phyloP scores from a whole-genome alignment of 768 basidiomycete species.

The Mrakia frigida region DNA sequence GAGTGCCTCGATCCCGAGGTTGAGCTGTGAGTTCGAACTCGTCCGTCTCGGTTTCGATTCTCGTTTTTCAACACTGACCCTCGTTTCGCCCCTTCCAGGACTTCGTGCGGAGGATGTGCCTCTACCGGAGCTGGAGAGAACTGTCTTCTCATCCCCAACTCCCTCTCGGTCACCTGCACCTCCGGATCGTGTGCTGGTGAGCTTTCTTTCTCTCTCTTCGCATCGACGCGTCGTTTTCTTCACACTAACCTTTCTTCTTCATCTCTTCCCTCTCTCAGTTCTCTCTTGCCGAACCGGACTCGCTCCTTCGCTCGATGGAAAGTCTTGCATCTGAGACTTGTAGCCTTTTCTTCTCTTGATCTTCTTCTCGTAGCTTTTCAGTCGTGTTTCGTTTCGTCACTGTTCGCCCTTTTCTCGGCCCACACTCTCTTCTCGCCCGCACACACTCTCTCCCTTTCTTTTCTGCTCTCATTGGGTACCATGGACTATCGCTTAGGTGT shows the following conservation, averaged over 20 bases:
- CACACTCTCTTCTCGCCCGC: no score
- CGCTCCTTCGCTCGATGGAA: neutral
- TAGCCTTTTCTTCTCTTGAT: neutral
- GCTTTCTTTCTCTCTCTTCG: neutral
- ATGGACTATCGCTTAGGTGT: no score
- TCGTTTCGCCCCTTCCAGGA: neutral
- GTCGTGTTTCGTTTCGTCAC: no score
- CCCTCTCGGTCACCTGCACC: neutral
- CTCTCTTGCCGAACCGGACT: constrained; percentile 11
- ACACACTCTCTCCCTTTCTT: no score
- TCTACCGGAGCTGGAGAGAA: neutral
- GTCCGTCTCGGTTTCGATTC: neutral
- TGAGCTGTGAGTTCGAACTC: neutral
- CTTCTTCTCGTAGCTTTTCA: no score
- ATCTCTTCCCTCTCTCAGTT: neutral
- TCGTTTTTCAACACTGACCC: neutral
- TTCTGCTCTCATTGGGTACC: no score
- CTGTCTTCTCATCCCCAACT: neutral
- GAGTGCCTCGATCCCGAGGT: neutral
- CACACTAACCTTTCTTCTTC: no score
- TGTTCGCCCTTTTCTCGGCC: no score
- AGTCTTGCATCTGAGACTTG: neutral
- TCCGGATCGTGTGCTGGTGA: neutral
- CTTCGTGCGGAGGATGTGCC: constrained; percentile 8
- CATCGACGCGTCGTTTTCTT: no score